A percentile compares a stretch with the other conserved stretches of the same genome.
Conservation (phyloP, 176 grass and related monocot species). For the Zoysia pacifica region DNA sequence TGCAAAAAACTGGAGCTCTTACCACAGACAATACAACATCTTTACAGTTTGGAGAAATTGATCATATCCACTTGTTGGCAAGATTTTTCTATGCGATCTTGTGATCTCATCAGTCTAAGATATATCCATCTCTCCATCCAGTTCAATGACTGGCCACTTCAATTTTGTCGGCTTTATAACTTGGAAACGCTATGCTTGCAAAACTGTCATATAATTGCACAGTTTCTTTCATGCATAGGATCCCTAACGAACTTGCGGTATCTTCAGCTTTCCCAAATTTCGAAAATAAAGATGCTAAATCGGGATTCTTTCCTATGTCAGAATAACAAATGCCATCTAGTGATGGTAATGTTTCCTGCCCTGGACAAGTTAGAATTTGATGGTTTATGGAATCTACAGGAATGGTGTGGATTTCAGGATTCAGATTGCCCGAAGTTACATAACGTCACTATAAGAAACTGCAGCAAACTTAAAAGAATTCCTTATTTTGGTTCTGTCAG, state of each 20-base stretch:
- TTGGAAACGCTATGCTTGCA: constrained; percentile 26
- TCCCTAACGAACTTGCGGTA: not conserved
- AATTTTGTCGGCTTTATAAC: constrained; percentile 6
- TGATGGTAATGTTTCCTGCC: constrained; percentile 11
- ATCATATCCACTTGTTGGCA: not conserved
- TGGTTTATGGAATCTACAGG: constrained; percentile 2
- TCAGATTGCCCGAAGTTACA: constrained; percentile 36
- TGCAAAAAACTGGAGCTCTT: not conserved
- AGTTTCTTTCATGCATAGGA: constrained; percentile 25
- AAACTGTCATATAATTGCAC: not conserved
- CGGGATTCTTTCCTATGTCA: not conserved
- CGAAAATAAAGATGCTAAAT: constrained; percentile 6
- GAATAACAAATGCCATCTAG: not conserved
- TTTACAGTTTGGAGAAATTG: constrained; percentile 48
- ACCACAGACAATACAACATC: constrained; percentile 27
- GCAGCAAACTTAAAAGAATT: constrained; percentile 13
- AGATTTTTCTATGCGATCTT: not conserved
- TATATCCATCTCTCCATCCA: not conserved
- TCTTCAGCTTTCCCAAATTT: constrained; percentile 24
- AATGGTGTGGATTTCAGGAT: constrained; percentile 19
- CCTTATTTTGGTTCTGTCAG: constrained; percentile 27
- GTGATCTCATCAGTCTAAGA: constrained; percentile 26
- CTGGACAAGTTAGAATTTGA: constrained; percentile 17
- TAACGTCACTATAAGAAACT: constrained; percentile 23
- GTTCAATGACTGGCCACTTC: constrained; percentile 10